These are phyloP conservation scores for Annona squamosa DNA, from an alignment of 164 flowering plant genomes.

Conservation along the genomic window DNA sequence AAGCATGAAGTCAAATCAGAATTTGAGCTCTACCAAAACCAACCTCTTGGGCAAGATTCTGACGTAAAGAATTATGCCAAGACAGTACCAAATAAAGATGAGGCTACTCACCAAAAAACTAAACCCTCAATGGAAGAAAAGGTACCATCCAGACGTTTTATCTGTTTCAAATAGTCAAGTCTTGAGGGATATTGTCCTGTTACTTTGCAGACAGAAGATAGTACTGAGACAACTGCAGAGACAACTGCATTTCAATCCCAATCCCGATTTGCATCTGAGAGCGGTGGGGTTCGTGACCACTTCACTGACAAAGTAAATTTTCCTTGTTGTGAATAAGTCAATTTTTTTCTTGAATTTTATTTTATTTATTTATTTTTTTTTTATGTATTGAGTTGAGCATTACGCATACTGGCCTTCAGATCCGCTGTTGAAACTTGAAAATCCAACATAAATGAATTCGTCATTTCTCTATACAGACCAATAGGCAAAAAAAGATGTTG, in stretches of 20 bases:
- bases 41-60: conserved; percentile 15
- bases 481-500: conserved; percentile 24
- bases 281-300: conserved; percentile 18
- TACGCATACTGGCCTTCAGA: background rate
- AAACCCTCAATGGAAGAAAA: conserved; percentile 17
- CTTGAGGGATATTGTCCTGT: background rate
- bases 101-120: conserved; percentile 9
- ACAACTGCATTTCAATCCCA: conserved; percentile 10
- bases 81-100: conserved; percentile 12
- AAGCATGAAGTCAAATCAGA: conserved; percentile 18
- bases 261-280: conserved; percentile 5
- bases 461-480: conserved; percentile 23
- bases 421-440: background rate
- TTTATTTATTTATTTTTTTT: too few species aligned
- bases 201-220: conserved; percentile 12
- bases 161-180: background rate
- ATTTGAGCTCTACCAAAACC: conserved; percentile 18
- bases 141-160: background rate
- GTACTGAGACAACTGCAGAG: conserved; percentile 11
- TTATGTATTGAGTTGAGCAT: background rate
- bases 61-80: conserved; percentile 19
- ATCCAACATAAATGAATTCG: background rate
- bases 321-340: background rate
- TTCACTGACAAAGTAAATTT: conserved; percentile 32
- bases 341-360: too few species aligned